Percentiles rank a stretch among this genome's conserved stretches.
Evolutionary conservation across 2,329 filamentous ascomycete species (phyloP).

Genomic region (Fusarium kyushuense): DNA sequence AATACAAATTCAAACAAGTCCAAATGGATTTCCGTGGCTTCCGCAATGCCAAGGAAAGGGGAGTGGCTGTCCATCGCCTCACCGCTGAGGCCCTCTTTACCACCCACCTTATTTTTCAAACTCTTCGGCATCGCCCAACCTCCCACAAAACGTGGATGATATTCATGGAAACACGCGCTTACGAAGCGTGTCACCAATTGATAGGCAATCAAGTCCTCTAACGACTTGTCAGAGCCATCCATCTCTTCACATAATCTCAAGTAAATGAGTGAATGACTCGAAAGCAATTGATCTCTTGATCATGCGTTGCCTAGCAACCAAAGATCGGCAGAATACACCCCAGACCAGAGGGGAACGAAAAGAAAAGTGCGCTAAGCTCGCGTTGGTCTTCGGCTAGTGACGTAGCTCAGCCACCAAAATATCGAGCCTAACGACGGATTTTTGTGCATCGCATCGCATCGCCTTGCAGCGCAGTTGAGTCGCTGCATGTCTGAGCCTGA

Average conservation of each 20-base stretch:
- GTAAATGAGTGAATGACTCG: conserved; percentile 15
- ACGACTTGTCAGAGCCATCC: background rate
- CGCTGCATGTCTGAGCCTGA: conserved; percentile 29
- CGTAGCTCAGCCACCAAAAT: conserved; percentile 40
- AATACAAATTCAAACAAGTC: background rate
- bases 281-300: conserved; percentile 22
- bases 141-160: conserved; percentile 11
- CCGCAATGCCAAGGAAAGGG: conserved; percentile 34
- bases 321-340: conserved; percentile 9
- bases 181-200: conserved; percentile 43
- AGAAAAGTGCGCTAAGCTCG: conserved; percentile 31
- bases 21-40: conserved; percentile 17
- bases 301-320: conserved; percentile 43
- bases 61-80: conserved; percentile 29
- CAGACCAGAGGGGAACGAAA: conserved; percentile 7
- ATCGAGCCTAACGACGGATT: conserved; percentile 4
- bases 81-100: conserved; percentile 39
- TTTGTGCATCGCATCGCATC: conserved; percentile 9
- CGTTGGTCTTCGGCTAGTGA: conserved; percentile 45
- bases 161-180: conserved; percentile 3
- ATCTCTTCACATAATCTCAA: background rate
- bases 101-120: conserved; percentile 16
- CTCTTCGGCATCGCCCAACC: conserved; percentile 11
- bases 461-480: background rate
- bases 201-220: background rate